Evolutionary conservation across 768 basidiomycete genomes (phyloP).

Genomic region (Collybia mongolica): DNA sequence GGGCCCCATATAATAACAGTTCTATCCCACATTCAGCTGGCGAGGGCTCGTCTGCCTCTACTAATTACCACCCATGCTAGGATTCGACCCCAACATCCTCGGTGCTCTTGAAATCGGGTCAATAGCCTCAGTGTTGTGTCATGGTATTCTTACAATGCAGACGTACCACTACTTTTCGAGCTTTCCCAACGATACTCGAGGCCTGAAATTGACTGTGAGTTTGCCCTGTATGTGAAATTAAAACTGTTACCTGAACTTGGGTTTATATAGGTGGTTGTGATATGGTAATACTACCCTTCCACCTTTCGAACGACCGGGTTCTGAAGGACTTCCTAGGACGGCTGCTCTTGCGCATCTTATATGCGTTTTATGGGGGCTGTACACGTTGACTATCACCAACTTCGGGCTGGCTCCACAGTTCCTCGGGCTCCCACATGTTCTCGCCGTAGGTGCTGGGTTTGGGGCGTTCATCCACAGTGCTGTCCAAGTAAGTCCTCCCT

Average conservation of each 20-base stretch:
- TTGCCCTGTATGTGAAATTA: background rate
- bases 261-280: too few relatives aligned
- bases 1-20: too few relatives aligned
- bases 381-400: background rate
- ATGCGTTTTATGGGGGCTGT: background rate
- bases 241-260: too few relatives aligned
- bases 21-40: too few relatives aligned
- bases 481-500: background rate
- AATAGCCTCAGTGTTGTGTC: background rate
- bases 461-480: background rate
- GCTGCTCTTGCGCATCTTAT: background rate
- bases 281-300: too few relatives aligned
- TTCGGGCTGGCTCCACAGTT: background rate
- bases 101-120: background rate
- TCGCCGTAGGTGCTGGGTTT: background rate
- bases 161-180: background rate
- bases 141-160: background rate
- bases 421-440: background rate
- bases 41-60: too few relatives aligned
- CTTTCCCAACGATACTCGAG: background rate
- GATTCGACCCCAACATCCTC: background rate
- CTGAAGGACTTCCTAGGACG: background rate
- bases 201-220: background rate
- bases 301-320: background rate
- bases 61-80: too few relatives aligned